Percentiles rank a stretch among this genome's conserved stretches.
Evolutionary conservation across 164 flowering plant species (phyloP).

Genomic region (Vitis amurensis): DNA sequence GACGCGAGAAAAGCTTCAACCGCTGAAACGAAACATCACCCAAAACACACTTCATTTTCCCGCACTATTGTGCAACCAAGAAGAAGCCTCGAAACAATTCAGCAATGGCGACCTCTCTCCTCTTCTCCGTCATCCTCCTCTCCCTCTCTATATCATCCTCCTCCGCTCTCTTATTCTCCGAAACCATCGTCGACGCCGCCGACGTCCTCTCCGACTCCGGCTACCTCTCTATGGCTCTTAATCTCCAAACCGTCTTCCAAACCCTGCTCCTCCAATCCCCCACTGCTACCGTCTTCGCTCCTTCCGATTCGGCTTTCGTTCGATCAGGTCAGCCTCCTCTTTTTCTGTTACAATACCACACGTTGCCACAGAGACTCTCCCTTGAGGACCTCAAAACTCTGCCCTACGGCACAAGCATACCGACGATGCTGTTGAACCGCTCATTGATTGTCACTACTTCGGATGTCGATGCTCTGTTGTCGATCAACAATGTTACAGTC

Average conservation of each 20-base stretch:
- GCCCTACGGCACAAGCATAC: conserved; percentile 16
- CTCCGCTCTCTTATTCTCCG: neutral
- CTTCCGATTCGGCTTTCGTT: conserved; percentile 20
- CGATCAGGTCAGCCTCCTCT: conserved; percentile 19
- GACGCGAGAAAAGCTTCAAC: no score
- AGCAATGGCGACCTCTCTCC: neutral
- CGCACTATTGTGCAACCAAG: neutral
- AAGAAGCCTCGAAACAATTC: neutral
- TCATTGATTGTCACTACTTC: conserved; percentile 20
- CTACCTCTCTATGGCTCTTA: conserved; percentile 38
- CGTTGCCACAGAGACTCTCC: conserved; percentile 13
- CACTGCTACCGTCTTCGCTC: conserved; percentile 23
- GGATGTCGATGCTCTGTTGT: neutral
- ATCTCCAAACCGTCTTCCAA: conserved; percentile 14
- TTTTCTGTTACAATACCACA: conserved; percentile 18
- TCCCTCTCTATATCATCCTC: neutral
- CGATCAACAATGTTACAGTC: conserved; percentile 17
- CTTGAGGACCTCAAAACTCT: conserved; percentile 12
- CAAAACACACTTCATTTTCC: neutral
- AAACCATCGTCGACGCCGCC: conserved; percentile 14
- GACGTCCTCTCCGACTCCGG: conserved; percentile 49
- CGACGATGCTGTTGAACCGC: conserved; percentile 15
- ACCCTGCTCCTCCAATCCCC: neutral
- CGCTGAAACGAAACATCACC: no score
- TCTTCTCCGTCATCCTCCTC: conserved; percentile 8